phyloP scores from a whole-genome alignment of 2,329 filamentous ascomycete genomes.

The Cladophialophora bantiana region DNA sequence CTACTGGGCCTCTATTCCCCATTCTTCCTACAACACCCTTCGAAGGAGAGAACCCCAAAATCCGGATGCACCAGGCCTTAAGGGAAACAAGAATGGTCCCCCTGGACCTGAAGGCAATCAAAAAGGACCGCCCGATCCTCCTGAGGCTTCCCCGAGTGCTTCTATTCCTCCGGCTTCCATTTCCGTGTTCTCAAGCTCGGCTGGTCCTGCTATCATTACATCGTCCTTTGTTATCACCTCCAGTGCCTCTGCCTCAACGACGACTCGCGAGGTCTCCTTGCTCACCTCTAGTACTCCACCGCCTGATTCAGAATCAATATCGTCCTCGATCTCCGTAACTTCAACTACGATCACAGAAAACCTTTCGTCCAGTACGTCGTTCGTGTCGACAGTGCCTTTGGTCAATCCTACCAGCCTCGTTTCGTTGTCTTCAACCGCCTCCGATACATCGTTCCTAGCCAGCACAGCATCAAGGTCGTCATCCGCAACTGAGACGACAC shows the following conservation, averaged over 20 bases:
- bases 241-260: background rate
- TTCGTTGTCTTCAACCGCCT: background rate
- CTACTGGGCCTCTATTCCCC: background rate
- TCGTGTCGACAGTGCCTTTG: background rate
- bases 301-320: background rate
- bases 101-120: background rate
- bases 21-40: background rate
- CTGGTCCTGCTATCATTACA: background rate
- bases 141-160: background rate
- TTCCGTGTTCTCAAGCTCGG: background rate
- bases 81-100: background rate
- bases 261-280: background rate
- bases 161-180: background rate
- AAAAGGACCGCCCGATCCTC: background rate
- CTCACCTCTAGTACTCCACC: background rate
- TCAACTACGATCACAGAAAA: background rate
- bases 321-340: background rate
- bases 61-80: background rate
- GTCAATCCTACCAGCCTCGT: background rate
- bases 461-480: background rate
- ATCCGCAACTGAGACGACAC: background rate
- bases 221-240: background rate
- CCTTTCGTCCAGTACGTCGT: background rate
- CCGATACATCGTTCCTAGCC: background rate
- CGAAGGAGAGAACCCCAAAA: background rate